A percentile compares a stretch with the other conserved stretches of the same genome.
These are phyloP conservation scores for Ogataea thermomethanolica DNA, from an alignment of 805 yeast genomes.

Conservation along the genomic window DNA sequence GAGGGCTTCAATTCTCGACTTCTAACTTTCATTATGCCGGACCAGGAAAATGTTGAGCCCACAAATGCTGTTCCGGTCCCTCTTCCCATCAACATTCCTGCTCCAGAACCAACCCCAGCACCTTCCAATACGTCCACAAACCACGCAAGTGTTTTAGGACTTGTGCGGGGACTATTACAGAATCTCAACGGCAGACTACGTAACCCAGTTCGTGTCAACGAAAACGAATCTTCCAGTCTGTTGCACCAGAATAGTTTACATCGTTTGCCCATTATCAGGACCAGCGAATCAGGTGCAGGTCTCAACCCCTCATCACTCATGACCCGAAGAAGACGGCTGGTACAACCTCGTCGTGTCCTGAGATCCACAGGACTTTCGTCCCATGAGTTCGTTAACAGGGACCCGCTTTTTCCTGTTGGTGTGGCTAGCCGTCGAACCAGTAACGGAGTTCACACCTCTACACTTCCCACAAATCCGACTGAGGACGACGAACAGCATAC, in stretches of 20 bases:
- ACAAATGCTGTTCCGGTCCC: conserved; percentile 1
- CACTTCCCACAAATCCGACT: conserved; percentile 5
- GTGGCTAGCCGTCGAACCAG: conserved; percentile 46
- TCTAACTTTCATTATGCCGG: conserved; percentile 32
- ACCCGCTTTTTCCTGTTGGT: conserved; percentile 42
- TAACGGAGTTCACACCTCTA: conserved; percentile 40
- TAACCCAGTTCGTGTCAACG: conserved; percentile 18
- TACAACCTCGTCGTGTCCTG: conserved; percentile 7
- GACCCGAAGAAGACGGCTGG: conserved; percentile 9
- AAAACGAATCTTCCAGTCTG: conserved; percentile 6
- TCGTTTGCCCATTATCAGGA: conserved; percentile 16
- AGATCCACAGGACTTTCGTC: conserved; percentile 10
- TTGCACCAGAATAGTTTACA: conserved; percentile 10
- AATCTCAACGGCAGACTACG: conserved; percentile 25
- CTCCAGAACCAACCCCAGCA: conserved; percentile 2
- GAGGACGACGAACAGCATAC: conserved; percentile 4
- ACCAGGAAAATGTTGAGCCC: conserved; percentile 19
- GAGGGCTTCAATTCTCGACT: conserved; percentile 31
- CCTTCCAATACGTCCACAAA: conserved; percentile 1
- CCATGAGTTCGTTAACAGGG: conserved; percentile 19
- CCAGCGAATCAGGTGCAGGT: conserved; percentile 3
- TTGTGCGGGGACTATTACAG: conserved; percentile 24
- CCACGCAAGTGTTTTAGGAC: conserved; percentile 22
- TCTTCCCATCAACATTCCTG: not conserved
- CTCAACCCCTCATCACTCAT: conserved; percentile 2